Evolutionary conservation across 2,329 filamentous ascomycete species (phyloP).

Genomic region (Neonectria faginata): DNA sequence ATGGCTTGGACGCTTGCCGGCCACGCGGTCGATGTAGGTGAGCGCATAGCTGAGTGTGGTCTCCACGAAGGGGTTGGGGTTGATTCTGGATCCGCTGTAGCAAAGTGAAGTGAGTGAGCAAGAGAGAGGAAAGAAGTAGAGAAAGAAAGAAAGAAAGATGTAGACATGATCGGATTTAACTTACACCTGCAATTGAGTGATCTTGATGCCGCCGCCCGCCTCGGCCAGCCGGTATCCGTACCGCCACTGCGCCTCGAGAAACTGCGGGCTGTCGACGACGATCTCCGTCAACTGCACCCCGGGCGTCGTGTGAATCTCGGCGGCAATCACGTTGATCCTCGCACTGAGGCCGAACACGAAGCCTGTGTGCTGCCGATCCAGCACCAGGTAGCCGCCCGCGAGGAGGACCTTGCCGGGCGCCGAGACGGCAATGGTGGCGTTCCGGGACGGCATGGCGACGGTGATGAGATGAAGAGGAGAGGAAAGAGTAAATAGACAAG

Average conservation of each 20-base stretch:
- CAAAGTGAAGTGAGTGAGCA: conserved; percentile 34
- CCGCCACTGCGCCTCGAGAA: conserved; percentile 86
- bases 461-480: neutral
- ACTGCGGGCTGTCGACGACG: conserved; percentile 91
- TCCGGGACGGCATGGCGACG: conserved; percentile 38
- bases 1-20: conserved; percentile 51
- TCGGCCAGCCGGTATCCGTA: conserved; percentile 81
- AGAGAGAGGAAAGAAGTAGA: no score
- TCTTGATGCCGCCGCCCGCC: conserved; percentile 81
- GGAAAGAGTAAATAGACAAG: neutral
- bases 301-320: conserved; percentile 67
- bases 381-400: conserved; percentile 93
- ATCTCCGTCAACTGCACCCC: conserved; percentile 78
- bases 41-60: conserved; percentile 89
- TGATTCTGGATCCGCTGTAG: conserved; percentile 59
- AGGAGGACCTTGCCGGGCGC: conserved; percentile 97
- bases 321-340: conserved; percentile 73
- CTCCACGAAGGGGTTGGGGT: conserved; percentile 87
- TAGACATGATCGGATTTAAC: conserved; percentile 51
- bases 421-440: conserved; percentile 73
- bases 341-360: conserved; percentile 76
- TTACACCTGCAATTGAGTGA: conserved; percentile 84
- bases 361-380: conserved; percentile 87
- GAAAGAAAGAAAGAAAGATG: neutral
- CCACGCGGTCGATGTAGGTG: conserved; percentile 75